These are phyloP conservation scores for Suillus plorans DNA, from an alignment of 768 basidiomycete genomes.

Conservation along the genomic window DNA sequence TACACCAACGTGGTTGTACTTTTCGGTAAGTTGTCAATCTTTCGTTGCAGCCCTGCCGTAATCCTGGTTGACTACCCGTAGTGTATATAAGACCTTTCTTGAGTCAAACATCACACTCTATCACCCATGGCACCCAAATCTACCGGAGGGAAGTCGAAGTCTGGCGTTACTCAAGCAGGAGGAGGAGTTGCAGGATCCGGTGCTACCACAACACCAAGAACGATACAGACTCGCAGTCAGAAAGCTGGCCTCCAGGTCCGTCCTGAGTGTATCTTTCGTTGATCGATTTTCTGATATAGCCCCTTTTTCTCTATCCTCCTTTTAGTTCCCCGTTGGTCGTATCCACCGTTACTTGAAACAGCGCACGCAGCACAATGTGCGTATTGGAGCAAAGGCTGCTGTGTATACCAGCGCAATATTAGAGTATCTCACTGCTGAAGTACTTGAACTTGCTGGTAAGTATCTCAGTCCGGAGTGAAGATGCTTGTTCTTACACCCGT, in stretches of 20 bases:
- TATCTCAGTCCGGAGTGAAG: not conserved
- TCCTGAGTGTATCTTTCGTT: not conserved
- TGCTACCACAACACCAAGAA: slow-evolving; percentile 28
- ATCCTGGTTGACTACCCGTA: not conserved
- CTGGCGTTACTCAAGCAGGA: slow-evolving; percentile 29
- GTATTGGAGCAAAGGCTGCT: slow-evolving; percentile 96
- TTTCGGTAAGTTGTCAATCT: not conserved
- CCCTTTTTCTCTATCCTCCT: not conserved
- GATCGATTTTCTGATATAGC: slow-evolving; percentile 6
- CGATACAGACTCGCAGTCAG: slow-evolving; percentile 70
- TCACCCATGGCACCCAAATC: slow-evolving; percentile 48
- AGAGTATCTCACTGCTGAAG: slow-evolving; percentile 96
- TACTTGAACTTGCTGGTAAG: slow-evolving; percentile 91
- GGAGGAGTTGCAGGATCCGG: slow-evolving; percentile 26
- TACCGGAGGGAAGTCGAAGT: slow-evolving; percentile 64
- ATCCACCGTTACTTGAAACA: slow-evolving; percentile 94
- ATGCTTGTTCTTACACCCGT: not conserved
- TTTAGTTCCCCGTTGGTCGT: slow-evolving; percentile 94
- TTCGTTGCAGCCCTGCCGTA: not conserved
- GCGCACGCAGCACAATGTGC: slow-evolving; percentile 89
- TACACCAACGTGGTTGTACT: not conserved
- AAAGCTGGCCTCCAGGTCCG: slow-evolving; percentile 86
- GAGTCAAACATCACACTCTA: not conserved
- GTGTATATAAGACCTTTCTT: not conserved
- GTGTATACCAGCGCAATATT: slow-evolving; percentile 96